Conservation (phyloP, 2,329 filamentous ascomycete species). For the Fusarium subtropicale region DNA sequence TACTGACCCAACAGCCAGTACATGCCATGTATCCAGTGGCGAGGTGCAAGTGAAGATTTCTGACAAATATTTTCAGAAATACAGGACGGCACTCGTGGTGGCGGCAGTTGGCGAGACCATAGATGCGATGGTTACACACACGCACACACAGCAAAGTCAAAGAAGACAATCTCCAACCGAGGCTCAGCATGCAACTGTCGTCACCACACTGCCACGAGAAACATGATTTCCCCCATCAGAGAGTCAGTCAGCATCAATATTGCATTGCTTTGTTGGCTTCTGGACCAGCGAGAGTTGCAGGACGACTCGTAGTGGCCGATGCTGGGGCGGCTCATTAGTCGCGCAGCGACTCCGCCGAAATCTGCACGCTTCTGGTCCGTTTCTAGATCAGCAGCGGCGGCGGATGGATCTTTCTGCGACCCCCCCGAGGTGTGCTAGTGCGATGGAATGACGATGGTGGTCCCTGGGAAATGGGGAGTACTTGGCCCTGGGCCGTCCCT, state of each 20-base stretch:
- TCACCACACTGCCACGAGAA: slow-evolving; percentile 35
- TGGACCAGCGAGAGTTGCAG: slow-evolving; percentile 39
- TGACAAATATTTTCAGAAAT: slow-evolving; percentile 5
- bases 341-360: slow-evolving; percentile 36
- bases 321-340: slow-evolving; percentile 47
- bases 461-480: slow-evolving; percentile 28
- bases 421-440: slow-evolving; percentile 32
- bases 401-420: slow-evolving; percentile 41
- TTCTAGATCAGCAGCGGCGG: slow-evolving; percentile 49
- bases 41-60: slow-evolving; percentile 23
- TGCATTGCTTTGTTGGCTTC: slow-evolving; percentile 23
- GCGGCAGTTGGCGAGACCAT: slow-evolving; percentile 15
- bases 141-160: slow-evolving; percentile 6
- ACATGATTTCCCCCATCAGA: slow-evolving; percentile 10
- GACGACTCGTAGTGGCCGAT: slow-evolving; percentile 45
- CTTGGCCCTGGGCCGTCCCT: slow-evolving; percentile 20
- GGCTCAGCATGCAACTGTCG: slow-evolving; percentile 21
- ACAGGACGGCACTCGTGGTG: slow-evolving; percentile 15
- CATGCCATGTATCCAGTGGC: slow-evolving; percentile 2
- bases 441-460: slow-evolving; percentile 32
- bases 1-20: neutral
- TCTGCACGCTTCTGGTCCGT: slow-evolving; percentile 48
- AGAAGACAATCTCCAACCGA: slow-evolving; percentile 5
- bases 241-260: slow-evolving; percentile 14
- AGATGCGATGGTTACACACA: slow-evolving; percentile 1